phyloP scores from a whole-genome alignment of 305 asterid genomes.

The Ajuga reptans region DNA sequence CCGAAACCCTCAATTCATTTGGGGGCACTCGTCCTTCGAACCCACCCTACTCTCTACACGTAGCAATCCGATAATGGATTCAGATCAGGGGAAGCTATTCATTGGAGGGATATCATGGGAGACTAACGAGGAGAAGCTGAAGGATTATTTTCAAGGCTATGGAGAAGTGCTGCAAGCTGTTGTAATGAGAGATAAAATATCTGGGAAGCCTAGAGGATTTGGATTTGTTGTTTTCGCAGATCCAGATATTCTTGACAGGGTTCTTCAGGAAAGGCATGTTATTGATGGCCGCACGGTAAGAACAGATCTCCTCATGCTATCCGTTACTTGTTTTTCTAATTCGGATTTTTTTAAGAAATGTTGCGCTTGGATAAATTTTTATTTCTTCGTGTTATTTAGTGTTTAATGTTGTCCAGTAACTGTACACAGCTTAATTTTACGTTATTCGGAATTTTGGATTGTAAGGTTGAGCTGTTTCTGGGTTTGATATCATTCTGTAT shows the following conservation, averaged over 20 bases:
- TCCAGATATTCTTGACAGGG: slow-evolving; percentile 64
- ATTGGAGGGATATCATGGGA: slow-evolving; percentile 95
- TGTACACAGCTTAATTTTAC: too few species aligned
- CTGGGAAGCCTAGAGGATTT: slow-evolving; percentile 84
- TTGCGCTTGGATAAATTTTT: too few species aligned
- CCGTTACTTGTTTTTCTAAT: not conserved
- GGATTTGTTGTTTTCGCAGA: slow-evolving; percentile 85
- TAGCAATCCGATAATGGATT: slow-evolving; percentile 43
- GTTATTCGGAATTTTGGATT: too few species aligned
- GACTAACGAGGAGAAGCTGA: slow-evolving; percentile 67
- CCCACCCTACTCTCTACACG: not conserved
- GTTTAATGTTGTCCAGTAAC: too few species aligned
- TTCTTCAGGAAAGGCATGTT: slow-evolving; percentile 72
- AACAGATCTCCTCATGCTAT: not conserved
- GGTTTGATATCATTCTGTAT: too few species aligned
- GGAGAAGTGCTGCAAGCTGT: slow-evolving; percentile 77
- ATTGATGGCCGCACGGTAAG: slow-evolving; percentile 83
- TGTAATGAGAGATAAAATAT: slow-evolving; percentile 71
- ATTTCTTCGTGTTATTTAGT: too few species aligned
- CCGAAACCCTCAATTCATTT: slow-evolving; percentile 22
- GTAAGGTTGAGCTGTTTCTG: too few species aligned
- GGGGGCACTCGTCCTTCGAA: not conserved
- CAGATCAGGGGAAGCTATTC: slow-evolving; percentile 85
- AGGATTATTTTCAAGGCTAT: slow-evolving; percentile 60
- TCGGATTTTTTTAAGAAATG: too few species aligned